A percentile compares a stretch with the other conserved stretches of the same genome.
Conservation (phyloP, 2,329 filamentous ascomycete species). For the Hypoxylon sp. region DNA sequence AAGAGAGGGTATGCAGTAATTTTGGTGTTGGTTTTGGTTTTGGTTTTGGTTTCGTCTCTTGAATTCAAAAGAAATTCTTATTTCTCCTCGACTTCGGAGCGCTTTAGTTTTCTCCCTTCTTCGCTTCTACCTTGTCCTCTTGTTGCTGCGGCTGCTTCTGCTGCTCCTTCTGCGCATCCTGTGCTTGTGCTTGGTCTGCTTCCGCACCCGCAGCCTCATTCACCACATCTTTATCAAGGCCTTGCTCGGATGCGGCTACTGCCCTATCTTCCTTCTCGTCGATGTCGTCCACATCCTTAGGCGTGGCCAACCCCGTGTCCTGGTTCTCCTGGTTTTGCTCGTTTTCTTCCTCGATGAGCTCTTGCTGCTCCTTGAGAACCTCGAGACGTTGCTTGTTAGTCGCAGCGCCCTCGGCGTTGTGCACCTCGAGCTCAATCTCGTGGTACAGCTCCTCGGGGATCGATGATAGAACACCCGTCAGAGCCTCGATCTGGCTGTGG, state of each 20-base stretch:
- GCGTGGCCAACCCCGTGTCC: conserved; percentile 75
- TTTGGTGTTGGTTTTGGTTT: neutral
- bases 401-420: conserved; percentile 93
- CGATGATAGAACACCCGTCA: conserved; percentile 89
- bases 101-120: conserved; percentile 35
- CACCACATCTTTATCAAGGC: conserved; percentile 57
- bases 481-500: conserved; percentile 87
- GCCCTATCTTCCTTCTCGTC: conserved; percentile 88
- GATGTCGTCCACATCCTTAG: conserved; percentile 89
- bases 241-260: conserved; percentile 58
- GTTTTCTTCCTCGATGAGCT: conserved; percentile 96
- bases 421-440: conserved; percentile 98
- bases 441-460: conserved; percentile 99
- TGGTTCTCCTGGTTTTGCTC: conserved; percentile 86
- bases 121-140: conserved; percentile 31
- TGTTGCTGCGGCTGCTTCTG: conserved; percentile 40
- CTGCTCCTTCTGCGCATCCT: conserved; percentile 48
- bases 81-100: conserved; percentile 12
- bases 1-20: conserved; percentile 38
- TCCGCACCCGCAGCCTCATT: conserved; percentile 64
- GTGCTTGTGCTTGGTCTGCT: conserved; percentile 50
- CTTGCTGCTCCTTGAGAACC: conserved; percentile 97
- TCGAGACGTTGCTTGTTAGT: conserved; percentile 99
- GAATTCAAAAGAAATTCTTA: conserved; percentile 1
- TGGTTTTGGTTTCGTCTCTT: neutral